Conservation (phyloP, 2,329 filamentous ascomycete species). For the Elsinoe arachidis region DNA sequence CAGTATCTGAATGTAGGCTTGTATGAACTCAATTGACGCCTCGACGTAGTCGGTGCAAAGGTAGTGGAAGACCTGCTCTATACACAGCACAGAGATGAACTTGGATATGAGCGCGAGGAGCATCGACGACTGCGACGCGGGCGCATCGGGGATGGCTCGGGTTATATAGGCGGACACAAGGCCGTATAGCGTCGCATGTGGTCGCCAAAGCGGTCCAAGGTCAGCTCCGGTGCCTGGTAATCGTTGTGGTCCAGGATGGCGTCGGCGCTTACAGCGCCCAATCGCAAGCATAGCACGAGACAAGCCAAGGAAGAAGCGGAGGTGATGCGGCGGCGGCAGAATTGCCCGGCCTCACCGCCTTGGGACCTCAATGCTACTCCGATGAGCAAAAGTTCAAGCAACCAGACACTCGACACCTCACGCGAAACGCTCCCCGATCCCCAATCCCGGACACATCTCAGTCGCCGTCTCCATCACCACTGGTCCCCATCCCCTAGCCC, state of each 20-base stretch:
- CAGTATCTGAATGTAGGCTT: constrained; percentile 23
- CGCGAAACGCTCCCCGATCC: neutral
- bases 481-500: neutral
- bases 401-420: neutral
- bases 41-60: constrained; percentile 21
- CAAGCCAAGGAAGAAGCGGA: neutral
- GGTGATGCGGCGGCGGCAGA: constrained; percentile 5
- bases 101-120: constrained; percentile 15
- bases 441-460: no score
- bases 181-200: neutral
- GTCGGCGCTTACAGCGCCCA: constrained; percentile 13
- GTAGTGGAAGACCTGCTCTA: constrained; percentile 18
- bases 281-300: neutral
- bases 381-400: constrained; percentile 7
- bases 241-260: neutral
- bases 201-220: constrained; percentile 4
- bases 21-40: constrained; percentile 21
- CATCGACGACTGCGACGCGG: constrained; percentile 7
- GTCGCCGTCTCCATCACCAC: no score
- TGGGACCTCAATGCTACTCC: neutral
- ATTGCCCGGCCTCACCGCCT: neutral
- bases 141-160: constrained; percentile 1
- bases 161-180: neutral
- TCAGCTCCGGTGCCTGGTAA: constrained; percentile 2
- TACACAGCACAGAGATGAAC: constrained; percentile 16